A percentile compares a stretch with the other conserved stretches of the same genome.
Evolutionary conservation across 2,329 filamentous ascomycete species (phyloP).

Genomic region (Claviceps arundinis): DNA sequence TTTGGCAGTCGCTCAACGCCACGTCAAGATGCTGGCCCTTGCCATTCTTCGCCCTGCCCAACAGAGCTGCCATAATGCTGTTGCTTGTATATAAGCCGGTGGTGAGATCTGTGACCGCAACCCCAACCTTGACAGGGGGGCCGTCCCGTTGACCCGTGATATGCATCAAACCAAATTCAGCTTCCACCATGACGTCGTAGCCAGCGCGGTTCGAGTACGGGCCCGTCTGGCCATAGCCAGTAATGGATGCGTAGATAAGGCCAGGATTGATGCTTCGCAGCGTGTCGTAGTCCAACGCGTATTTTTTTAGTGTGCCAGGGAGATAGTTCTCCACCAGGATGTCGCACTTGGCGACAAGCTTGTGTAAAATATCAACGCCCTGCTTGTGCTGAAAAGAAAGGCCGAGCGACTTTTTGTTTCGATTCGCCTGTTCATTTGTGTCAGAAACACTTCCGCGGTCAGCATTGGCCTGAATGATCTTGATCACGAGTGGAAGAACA

Average conservation of each 20-base stretch:
- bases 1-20: conserved; percentile 84
- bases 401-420: conserved; percentile 90
- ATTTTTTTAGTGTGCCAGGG: conserved; percentile 79
- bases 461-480: neutral
- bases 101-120: conserved; percentile 91
- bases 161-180: conserved; percentile 96
- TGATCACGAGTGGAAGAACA: neutral
- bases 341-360: conserved; percentile 72
- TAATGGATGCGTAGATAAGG: conserved; percentile 91
- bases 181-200: conserved; percentile 99
- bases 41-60: conserved; percentile 61
- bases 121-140: conserved; percentile 90
- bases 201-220: conserved; percentile 79
- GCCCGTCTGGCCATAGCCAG: conserved; percentile 90
- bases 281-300: conserved; percentile 76
- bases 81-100: conserved; percentile 93
- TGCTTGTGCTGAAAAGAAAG: conserved; percentile 79
- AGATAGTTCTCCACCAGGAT: conserved; percentile 96
- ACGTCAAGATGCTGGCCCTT: conserved; percentile 88
- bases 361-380: conserved; percentile 78
- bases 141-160: conserved; percentile 85
- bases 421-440: conserved; percentile 54
- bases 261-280: conserved; percentile 69
- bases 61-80: conserved; percentile 82
- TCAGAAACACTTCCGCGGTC: neutral